phyloP scores from a whole-genome alignment of 345 rosid species.

The Citrus trifoliata region DNA sequence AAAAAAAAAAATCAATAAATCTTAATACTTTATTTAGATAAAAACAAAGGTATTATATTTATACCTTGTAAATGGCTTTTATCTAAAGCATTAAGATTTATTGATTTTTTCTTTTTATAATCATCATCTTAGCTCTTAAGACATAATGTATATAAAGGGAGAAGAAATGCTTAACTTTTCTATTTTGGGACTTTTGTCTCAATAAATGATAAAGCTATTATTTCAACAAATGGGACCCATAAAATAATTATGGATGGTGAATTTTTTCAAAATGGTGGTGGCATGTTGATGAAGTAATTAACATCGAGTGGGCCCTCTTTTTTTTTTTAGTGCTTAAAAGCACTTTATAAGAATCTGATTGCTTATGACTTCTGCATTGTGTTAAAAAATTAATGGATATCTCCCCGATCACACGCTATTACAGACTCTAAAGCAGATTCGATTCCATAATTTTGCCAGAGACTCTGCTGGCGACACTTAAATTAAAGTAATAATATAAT shows the following conservation, averaged over 20 bases:
- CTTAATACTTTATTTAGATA: no score
- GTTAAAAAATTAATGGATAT: background rate
- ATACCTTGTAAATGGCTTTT: no score
- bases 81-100: no score
- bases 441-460: background rate
- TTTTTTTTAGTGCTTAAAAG: background rate
- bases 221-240: background rate
- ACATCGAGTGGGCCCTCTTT: background rate
- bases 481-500: background rate
- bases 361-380: background rate
- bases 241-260: background rate
- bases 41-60: no score
- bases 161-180: no score
- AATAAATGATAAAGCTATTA: no score
- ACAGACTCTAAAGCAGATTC: background rate
- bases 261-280: background rate
- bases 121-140: no score
- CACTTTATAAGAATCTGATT: conserved; percentile 1
- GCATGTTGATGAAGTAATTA: no score
- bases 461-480: background rate
- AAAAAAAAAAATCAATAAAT: no score
- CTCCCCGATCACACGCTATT: background rate
- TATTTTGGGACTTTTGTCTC: no score
- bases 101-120: no score
- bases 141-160: no score